Conservation (phyloP, 2,329 filamentous ascomycete species). For the Pyricularia sp. region DNA sequence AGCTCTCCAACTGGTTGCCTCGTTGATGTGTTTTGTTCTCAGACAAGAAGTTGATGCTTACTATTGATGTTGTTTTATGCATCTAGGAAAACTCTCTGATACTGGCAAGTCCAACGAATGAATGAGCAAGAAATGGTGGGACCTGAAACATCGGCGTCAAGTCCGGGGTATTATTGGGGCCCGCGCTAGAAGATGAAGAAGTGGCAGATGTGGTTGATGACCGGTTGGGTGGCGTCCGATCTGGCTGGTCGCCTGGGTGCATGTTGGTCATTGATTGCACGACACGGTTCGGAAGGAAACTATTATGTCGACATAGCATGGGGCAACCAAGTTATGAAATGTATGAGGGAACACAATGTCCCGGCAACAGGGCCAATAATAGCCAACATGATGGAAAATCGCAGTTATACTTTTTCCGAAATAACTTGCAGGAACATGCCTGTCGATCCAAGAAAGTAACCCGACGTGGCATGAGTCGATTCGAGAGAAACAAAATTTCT, state of each 20-base stretch:
- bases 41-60: neutral
- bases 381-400: neutral
- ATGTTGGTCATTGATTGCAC: neutral
- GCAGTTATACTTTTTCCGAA: neutral
- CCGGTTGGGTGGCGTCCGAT: neutral
- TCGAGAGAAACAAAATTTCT: neutral
- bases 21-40: neutral
- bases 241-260: neutral
- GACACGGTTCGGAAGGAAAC: neutral
- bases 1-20: neutral
- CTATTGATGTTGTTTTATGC: neutral
- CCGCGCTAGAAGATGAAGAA: neutral
- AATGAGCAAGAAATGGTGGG: neutral
- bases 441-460: neutral
- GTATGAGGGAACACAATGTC: neutral
- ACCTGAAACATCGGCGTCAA: neutral
- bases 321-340: neutral
- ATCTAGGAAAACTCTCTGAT: neutral
- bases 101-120: neutral
- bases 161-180: neutral
- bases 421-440: neutral
- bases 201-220: neutral
- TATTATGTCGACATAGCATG: neutral
- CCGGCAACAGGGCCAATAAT: neutral
- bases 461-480: neutral